Evolutionary conservation across 2,329 filamentous ascomycete genomes (phyloP), one percentile per base, ranked within the genome.

Genomic region (Xylaria digitata): DNA sequence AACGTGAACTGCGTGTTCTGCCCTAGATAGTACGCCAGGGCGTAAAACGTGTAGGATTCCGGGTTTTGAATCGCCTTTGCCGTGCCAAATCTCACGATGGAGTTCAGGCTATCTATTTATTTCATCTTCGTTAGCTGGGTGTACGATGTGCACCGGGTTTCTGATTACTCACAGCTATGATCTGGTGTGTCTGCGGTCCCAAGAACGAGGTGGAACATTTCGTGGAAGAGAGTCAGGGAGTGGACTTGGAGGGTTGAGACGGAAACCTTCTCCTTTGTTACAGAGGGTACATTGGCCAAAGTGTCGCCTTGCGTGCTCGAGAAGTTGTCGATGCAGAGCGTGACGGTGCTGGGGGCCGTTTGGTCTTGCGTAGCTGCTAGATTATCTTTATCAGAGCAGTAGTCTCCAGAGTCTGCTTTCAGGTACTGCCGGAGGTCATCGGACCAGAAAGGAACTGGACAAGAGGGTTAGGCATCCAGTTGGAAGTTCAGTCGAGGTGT

Each of bases 1-100:
- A 67, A 67, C n/a, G 64, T 66, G 30, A 45, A 66, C 40, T 66
- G 64, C 7, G 59, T 63, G 15, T 56, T 67, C 37, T 67, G 65
- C 11, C 65, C 65, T n/a, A 67, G 50, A 40, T 56, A 61, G 43
- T 67, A 67, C 34, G 65, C 60, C 6, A 67, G 37, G 30, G 60
- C 54, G 23, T 67, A 67, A 17, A 67, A 60, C 8, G 60, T 63
- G 34, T 55, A 67, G 32, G 65, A 60, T n/a, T 67, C 65, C 3
- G 65, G 65, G 49, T 67, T 67, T 30, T 23, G 17, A 21, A 56
- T 50, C 6, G 65, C 65, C 19, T 57, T 63, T 42, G n/a, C 19
- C 7, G 64, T 63, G 13, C 45, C 46, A 37, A 59, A 53, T 26
- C 59, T 49, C 0, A 66, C 59, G 17, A 66, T 63, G 21, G 57